These are phyloP conservation scores for Neobulgaria alba DNA, from an alignment of 2,329 filamentous ascomycete genomes.

Conservation along the genomic window DNA sequence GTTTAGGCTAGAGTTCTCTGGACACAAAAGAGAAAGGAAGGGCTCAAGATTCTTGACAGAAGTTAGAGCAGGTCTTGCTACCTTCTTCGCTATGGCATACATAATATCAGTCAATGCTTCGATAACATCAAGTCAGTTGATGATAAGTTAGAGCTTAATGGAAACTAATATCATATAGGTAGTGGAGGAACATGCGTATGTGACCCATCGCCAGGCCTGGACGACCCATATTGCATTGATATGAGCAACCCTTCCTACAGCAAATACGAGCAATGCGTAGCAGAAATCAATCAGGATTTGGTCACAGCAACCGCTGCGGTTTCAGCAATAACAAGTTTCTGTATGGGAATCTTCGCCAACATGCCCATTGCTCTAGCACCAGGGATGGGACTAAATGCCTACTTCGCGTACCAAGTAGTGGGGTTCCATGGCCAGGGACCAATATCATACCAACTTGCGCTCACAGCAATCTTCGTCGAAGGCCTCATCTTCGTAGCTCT, in stretches of 20 bases:
- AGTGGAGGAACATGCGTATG: slow-evolving; percentile 22
- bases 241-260: slow-evolving; percentile 46
- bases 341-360: slow-evolving; percentile 76
- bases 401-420: slow-evolving; percentile 72
- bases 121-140: slow-evolving; percentile 33
- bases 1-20: slow-evolving; percentile 75
- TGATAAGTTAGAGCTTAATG: too few species aligned
- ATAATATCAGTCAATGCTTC: slow-evolving; percentile 59
- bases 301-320: slow-evolving; percentile 83
- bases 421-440: slow-evolving; percentile 65
- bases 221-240: slow-evolving; percentile 18
- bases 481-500: slow-evolving; percentile 78
- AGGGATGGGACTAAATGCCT: slow-evolving; percentile 78
- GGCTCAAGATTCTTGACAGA: slow-evolving; percentile 76
- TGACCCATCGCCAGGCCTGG: slow-evolving; percentile 5
- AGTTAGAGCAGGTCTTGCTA: slow-evolving; percentile 72
- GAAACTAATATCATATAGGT: slow-evolving; percentile 9
- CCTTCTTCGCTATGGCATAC: slow-evolving; percentile 60
- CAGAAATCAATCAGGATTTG: slow-evolving; percentile 51
- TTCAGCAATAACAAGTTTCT: slow-evolving; percentile 68
- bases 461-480: slow-evolving; percentile 84
- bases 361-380: slow-evolving; percentile 62
- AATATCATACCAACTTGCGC: slow-evolving; percentile 65
- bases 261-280: slow-evolving; percentile 56
- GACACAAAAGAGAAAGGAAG: slow-evolving; percentile 49